phyloP scores from a whole-genome alignment of 1,284 basidiomycete species.

The Ustilago crameri region DNA sequence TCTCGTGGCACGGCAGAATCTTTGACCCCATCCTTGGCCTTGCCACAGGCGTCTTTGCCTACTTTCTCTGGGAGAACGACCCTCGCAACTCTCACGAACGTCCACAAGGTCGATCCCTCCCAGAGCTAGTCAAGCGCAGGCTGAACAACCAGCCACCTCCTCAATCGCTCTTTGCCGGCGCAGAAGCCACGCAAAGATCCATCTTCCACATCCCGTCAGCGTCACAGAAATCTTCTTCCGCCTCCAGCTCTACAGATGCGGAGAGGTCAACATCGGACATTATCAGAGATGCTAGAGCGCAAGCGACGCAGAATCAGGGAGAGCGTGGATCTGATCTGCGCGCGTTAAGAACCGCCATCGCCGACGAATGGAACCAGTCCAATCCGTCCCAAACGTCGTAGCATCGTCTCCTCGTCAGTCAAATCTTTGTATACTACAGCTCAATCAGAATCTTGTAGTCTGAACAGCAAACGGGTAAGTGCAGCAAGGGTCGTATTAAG shows the following conservation, averaged over 20 bases:
- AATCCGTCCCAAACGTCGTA: slow-evolving; percentile 13
- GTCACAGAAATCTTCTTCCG: slow-evolving; percentile 9
- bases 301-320: slow-evolving; percentile 21
- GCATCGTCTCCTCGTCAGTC: neutral
- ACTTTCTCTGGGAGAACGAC: slow-evolving; percentile 65
- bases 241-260: slow-evolving; percentile 1
- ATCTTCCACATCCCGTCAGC: slow-evolving; percentile 41
- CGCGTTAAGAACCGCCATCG: slow-evolving; percentile 26
- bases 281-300: slow-evolving; percentile 17
- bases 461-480: too few relatives aligned
- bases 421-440: neutral
- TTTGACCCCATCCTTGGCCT: slow-evolving; percentile 63
- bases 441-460: too few relatives aligned
- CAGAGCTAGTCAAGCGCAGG: slow-evolving; percentile 49
- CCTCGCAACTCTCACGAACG: slow-evolving; percentile 51
- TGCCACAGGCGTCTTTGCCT: slow-evolving; percentile 61
- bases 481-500: neutral
- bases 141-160: slow-evolving; percentile 29
- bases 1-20: slow-evolving; percentile 7
- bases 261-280: slow-evolving; percentile 21
- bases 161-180: slow-evolving; percentile 22
- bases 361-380: slow-evolving; percentile 39
- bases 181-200: slow-evolving; percentile 28
- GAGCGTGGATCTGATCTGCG: slow-evolving; percentile 27
- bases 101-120: slow-evolving; percentile 51